A percentile compares a stretch with the other conserved stretches of the same genome.
phyloP scores from a whole-genome alignment of 1,284 basidiomycete species.

The Sporisorium exsertum region DNA sequence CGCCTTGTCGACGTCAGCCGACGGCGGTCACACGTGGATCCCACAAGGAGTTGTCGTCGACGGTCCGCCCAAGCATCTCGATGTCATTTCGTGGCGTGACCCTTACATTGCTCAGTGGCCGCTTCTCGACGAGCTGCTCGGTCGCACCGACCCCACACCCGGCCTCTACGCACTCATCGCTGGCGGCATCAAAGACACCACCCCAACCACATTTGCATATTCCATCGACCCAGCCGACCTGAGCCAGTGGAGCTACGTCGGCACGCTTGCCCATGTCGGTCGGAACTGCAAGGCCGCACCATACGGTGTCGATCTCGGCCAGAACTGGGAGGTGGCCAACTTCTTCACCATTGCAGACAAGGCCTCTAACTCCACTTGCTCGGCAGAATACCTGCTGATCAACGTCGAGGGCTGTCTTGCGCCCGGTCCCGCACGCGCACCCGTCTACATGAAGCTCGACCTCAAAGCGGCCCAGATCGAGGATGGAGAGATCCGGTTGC shows the following conservation, averaged over 20 bases:
- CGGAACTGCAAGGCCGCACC: slow-evolving; percentile 37
- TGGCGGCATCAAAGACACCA: slow-evolving; percentile 47
- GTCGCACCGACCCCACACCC: slow-evolving; percentile 5
- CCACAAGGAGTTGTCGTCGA: slow-evolving; percentile 37
- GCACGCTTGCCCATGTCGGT: slow-evolving; percentile 46
- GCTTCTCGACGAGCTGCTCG: slow-evolving; percentile 44
- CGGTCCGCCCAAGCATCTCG: slow-evolving; percentile 45
- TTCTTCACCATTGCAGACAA: slow-evolving; percentile 36
- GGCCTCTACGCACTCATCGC: slow-evolving; percentile 53
- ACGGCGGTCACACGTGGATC: slow-evolving; percentile 51
- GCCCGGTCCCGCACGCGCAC: slow-evolving; percentile 37
- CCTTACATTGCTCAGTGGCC: slow-evolving; percentile 54
- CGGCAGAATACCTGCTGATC: slow-evolving; percentile 47
- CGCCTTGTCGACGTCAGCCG: slow-evolving; percentile 49
- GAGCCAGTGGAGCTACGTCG: slow-evolving; percentile 46
- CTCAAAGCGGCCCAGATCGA: not conserved
- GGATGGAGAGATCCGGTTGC: slow-evolving; percentile 25
- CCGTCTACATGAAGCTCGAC: slow-evolving; percentile 37
- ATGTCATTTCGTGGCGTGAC: slow-evolving; percentile 58
- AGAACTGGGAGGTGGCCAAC: slow-evolving; percentile 61
- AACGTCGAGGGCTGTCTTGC: slow-evolving; percentile 50
- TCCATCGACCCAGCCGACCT: slow-evolving; percentile 40
- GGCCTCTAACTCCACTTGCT: not conserved
- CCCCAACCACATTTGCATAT: slow-evolving; percentile 56
- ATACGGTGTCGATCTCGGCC: slow-evolving; percentile 50